Evolutionary conservation across 371 early-diverging fungal species (phyloP), one percentile per base, ranked within the genome.

Genomic region (Phascolomyces articulosus): DNA sequence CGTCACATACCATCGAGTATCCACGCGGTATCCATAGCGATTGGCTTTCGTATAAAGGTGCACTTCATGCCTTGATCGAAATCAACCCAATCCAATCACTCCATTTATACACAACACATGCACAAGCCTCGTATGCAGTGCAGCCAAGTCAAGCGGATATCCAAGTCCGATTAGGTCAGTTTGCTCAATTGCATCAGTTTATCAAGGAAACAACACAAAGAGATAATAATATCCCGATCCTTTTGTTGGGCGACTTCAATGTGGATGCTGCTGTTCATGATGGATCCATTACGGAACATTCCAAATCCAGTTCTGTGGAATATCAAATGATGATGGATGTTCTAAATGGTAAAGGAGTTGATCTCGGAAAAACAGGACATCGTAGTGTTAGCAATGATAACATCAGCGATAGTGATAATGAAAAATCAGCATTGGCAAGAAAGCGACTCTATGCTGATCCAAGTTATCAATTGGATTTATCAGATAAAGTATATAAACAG

Each of bases 91-190:
- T 66, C 0, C 71, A 69, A 20, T 70, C 79, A 55, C 31, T 93
- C 28, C 90, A 94, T 66, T 41, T 95, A 24, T 93, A 95, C 70
- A 92, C 86, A 24, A 95, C 93, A 2, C 94, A 95, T 70, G 87
- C 94, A 10, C 95, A 95, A 75, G 89, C 91, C 18, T 89, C 92
- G 18, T 89, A 92, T 62, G 75, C 74, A 67, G 3, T 79, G 71
- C n/a, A 72, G 70, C 26, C 65, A 72, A 83, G 72, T n/a, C 81
- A 83, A 67, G 85, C 72, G 10, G 87, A 83, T 64, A 86, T 82
- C 7, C 66, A 77, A 38, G 72, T 83, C 20, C 87, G 93, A 8
- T 61, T 90, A 51, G 73, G 79, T 21, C 93, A 93, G 72, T 73
- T 93, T 49, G 63, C 78, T 3, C 68, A 69, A 41, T 72, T 94